A percentile compares a stretch with the other conserved stretches of the same genome.
phyloP scores from a whole-genome alignment of 441 rosid species.

The Pelargonium citronellum region DNA sequence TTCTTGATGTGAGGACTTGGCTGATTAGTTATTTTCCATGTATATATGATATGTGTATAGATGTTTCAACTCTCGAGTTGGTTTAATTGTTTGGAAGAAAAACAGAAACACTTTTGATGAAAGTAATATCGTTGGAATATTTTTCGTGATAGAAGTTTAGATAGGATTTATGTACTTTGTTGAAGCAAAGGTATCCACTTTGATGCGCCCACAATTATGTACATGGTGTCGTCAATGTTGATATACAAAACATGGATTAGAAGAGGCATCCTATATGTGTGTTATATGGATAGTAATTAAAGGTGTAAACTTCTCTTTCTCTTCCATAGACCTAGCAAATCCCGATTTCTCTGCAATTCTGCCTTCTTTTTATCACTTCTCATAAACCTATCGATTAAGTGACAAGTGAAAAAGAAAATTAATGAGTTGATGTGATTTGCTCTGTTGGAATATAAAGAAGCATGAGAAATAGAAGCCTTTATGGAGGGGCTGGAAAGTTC shows the following conservation, averaged over 20 bases:
- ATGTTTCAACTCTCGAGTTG: neutral
- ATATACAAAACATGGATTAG: neutral
- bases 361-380: neutral
- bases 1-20: neutral
- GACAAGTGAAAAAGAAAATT: neutral
- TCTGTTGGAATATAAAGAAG: neutral
- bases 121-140: neutral
- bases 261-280: neutral
- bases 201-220: no score
- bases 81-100: neutral
- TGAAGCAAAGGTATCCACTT: neutral
- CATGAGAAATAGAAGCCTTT: constrained; percentile 4
- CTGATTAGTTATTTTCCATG: neutral
- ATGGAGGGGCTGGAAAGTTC: neutral
- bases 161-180: neutral
- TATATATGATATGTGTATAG: neutral
- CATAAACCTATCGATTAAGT: neutral
- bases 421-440: neutral
- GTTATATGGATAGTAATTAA: no score
- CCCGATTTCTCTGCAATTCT: neutral
- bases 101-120: neutral
- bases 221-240: neutral
- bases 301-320: no score
- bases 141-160: neutral
- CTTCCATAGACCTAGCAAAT: no score